These are phyloP conservation scores for Diaporthe ampelina DNA, from an alignment of 2,329 filamentous ascomycete genomes.

Conservation along the genomic window DNA sequence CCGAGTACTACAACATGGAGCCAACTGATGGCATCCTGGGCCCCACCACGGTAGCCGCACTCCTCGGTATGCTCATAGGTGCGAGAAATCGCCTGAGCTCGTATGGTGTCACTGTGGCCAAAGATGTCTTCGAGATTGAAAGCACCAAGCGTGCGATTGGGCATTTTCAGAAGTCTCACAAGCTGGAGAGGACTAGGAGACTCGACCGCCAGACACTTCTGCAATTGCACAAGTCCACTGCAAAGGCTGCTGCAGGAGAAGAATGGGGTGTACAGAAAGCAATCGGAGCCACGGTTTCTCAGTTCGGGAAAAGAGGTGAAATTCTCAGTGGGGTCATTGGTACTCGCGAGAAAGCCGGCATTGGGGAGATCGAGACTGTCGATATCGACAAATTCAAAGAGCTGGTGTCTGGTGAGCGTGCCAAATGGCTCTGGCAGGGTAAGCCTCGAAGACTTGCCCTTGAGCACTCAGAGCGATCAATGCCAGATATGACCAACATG, in stretches of 20 bases:
- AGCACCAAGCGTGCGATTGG: constrained; percentile 86
- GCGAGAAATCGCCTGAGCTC: constrained; percentile 91
- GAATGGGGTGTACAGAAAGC: constrained; percentile 94
- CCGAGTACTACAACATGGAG: constrained; percentile 92
- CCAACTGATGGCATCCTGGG: constrained; percentile 93
- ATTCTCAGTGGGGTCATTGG: constrained; percentile 96
- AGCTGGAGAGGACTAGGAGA: constrained; percentile 81
- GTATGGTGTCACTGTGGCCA: constrained; percentile 84
- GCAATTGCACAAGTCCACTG: constrained; percentile 84
- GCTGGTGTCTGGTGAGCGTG: constrained; percentile 82
- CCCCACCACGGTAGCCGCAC: constrained; percentile 88
- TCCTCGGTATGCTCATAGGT: constrained; percentile 90
- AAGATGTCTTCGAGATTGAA: constrained; percentile 91
- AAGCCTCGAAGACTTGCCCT: constrained; percentile 79
- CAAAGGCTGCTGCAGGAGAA: constrained; percentile 90
- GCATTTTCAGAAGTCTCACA: constrained; percentile 91
- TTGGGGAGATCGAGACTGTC: constrained; percentile 92
- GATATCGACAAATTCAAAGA: constrained; percentile 88
- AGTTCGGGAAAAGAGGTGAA: constrained; percentile 93
- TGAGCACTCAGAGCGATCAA: constrained; percentile 61
- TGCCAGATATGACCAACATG: constrained; percentile 60
- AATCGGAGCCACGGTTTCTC: constrained; percentile 94
- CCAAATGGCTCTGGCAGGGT: constrained; percentile 96
- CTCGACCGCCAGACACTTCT: constrained; percentile 88
- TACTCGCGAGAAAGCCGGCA: constrained; percentile 87